phyloP scores from a whole-genome alignment of 805 yeast species.

The Candida manassasensis region DNA sequence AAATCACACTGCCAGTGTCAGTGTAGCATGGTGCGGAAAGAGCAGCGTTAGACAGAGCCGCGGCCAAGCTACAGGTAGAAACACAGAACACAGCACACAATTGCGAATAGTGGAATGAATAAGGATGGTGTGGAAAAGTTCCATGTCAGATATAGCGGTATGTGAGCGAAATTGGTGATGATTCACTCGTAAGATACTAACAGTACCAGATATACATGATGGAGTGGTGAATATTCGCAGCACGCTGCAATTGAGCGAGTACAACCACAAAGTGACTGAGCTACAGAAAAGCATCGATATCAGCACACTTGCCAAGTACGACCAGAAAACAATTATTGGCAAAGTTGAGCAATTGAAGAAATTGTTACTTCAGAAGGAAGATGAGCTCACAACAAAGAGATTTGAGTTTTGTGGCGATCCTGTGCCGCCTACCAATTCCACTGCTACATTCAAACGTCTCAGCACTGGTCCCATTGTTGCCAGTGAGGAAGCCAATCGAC shows the following conservation, averaged over 20 bases:
- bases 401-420: slow-evolving; percentile 32
- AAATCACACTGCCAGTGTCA: too few relatives aligned
- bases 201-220: neutral
- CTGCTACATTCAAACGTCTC: too few relatives aligned
- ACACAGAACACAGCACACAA: too few relatives aligned
- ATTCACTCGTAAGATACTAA: neutral
- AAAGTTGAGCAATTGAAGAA: slow-evolving; percentile 16
- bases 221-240: slow-evolving; percentile 1
- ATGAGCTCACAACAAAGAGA: slow-evolving; percentile 9
- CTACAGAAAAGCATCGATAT: slow-evolving; percentile 8
- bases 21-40: too few relatives aligned
- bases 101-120: too few relatives aligned
- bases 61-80: too few relatives aligned
- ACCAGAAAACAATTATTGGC: slow-evolving; percentile 19
- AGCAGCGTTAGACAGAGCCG: too few relatives aligned
- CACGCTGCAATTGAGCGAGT: slow-evolving; percentile 2
- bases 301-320: slow-evolving; percentile 10
- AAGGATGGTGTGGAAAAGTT: slow-evolving; percentile 1
- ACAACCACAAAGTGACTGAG: slow-evolving; percentile 7
- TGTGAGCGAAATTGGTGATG: neutral
- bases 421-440: slow-evolving; percentile 8
- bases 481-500: slow-evolving; percentile 6
- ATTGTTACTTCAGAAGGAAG: slow-evolving; percentile 17
- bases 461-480: neutral
- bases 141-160: slow-evolving; percentile 2